These are phyloP conservation scores for Austroboletus festivus DNA, from an alignment of 768 basidiomycete genomes.

Conservation along the genomic window DNA sequence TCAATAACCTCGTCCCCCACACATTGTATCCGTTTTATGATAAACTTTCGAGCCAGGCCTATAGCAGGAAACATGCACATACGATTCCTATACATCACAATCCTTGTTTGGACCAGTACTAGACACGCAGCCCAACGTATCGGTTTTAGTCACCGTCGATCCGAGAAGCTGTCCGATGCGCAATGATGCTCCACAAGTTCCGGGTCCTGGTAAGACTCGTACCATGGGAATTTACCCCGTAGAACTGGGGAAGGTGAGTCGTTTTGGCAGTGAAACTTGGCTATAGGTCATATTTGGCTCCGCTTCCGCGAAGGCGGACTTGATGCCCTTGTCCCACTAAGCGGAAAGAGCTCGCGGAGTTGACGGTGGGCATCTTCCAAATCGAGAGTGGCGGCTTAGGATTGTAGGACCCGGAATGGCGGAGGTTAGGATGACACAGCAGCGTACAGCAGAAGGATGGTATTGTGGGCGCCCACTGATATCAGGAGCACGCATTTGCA, in stretches of 20 bases:
- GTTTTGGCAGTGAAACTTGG: slow-evolving; percentile 1
- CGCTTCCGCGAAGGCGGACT: slow-evolving; percentile 32
- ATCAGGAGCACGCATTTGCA: too few species aligned
- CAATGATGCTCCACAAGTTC: slow-evolving; percentile 1
- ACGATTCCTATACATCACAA: neutral
- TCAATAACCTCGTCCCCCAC: too few species aligned
- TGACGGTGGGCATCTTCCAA: slow-evolving; percentile 23
- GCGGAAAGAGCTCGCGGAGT: slow-evolving; percentile 32
- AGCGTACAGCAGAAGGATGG: too few species aligned
- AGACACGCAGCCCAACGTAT: neutral
- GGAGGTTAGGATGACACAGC: neutral
- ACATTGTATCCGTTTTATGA: neutral
- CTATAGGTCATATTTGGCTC: slow-evolving; percentile 14
- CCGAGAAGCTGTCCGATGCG: neutral
- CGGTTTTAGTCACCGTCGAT: neutral
- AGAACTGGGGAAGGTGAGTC: neutral
- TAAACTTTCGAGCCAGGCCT: neutral
- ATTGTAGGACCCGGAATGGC: neutral
- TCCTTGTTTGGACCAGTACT: slow-evolving; percentile 3
- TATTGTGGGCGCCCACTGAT: neutral
- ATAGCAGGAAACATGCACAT: neutral
- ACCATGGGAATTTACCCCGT: neutral
- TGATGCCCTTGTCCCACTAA: slow-evolving; percentile 3
- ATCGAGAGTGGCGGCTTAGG: slow-evolving; percentile 26
- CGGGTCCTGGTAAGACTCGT: neutral